Evolutionary conservation across 169 alveolate species (phyloP).

Genomic region (Theileria annulata): DNA sequence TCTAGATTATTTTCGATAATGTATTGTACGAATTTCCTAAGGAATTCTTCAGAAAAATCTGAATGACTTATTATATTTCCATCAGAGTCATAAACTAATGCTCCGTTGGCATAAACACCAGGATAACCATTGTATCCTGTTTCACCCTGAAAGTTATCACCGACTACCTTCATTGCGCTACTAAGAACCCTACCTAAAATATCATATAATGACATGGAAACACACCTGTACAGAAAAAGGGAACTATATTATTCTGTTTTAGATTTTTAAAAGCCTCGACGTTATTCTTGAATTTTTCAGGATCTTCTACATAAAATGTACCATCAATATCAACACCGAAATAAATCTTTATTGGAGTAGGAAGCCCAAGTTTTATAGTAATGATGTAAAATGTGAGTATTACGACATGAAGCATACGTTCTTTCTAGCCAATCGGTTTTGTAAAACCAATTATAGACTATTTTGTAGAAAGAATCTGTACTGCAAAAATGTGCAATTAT

Average conservation of each 20-base stretch:
- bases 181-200: constrained; percentile 14
- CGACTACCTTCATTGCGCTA: constrained; percentile 24
- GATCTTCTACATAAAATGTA: constrained; percentile 52
- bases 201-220: not conserved
- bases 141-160: constrained; percentile 27
- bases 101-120: constrained; percentile 66
- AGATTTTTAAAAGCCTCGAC: constrained; percentile 33
- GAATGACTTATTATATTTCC: constrained; percentile 32
- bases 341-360: too few species aligned
- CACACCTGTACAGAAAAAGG: constrained; percentile 68
- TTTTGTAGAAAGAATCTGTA: too few species aligned
- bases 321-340: constrained; percentile 40
- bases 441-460: too few species aligned
- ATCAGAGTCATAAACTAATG: constrained; percentile 42
- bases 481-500: too few species aligned
- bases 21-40: constrained; percentile 4
- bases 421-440: too few species aligned
- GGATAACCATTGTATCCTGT: constrained; percentile 65
- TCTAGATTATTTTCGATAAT: not conserved
- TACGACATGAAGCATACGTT: too few species aligned
- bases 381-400: too few species aligned
- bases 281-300: constrained; percentile 21
- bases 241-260: not conserved
- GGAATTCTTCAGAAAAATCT: constrained; percentile 9
- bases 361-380: too few species aligned